A percentile compares a stretch with the other conserved stretches of the same genome.
Evolutionary conservation across 768 basidiomycete genomes (phyloP).

Genomic region (Gymnopilus dilepis): DNA sequence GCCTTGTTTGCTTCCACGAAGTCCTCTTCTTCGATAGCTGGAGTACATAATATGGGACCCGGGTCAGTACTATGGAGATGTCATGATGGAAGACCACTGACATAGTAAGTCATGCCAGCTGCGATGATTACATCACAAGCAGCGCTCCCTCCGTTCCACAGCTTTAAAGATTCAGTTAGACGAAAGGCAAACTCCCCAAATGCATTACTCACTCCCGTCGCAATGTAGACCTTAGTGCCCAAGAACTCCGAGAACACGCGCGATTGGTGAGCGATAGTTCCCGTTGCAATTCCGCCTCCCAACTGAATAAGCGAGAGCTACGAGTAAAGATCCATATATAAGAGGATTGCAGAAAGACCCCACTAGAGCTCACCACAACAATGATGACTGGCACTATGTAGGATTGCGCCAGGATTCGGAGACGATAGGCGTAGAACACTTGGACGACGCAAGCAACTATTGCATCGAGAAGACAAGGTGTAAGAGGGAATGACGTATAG

Average conservation of each 20-base stretch:
- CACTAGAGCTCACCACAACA: neutral
- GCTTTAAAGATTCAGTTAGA: neutral
- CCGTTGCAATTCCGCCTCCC: constrained; percentile 10
- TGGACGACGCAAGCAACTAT: constrained; percentile 22
- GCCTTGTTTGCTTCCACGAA: neutral
- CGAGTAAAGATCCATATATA: neutral
- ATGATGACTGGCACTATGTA: constrained; percentile 11
- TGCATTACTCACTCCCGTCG: neutral
- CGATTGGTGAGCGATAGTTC: constrained; percentile 1
- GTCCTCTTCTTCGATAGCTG: constrained; percentile 4
- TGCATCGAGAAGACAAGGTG: neutral
- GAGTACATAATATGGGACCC: neutral
- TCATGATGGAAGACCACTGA: constrained; percentile 4
- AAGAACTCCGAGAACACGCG: constrained; percentile 1
- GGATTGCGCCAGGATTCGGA: constrained; percentile 14
- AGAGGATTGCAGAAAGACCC: neutral
- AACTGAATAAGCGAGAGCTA: constrained; percentile 20
- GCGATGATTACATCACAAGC: constrained; percentile 24
- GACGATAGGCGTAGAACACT: constrained; percentile 21
- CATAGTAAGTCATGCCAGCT: constrained; percentile 22
- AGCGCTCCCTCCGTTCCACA: constrained; percentile 22
- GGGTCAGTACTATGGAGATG: neutral
- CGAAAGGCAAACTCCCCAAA: too few relatives aligned
- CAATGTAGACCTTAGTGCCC: neutral
- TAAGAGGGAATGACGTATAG: neutral